Evolutionary conservation across 2,329 filamentous ascomycete genomes (phyloP), one percentile per base, ranked within the genome.

Genomic region (Ophiocordyceps camponoti-floridani): DNA sequence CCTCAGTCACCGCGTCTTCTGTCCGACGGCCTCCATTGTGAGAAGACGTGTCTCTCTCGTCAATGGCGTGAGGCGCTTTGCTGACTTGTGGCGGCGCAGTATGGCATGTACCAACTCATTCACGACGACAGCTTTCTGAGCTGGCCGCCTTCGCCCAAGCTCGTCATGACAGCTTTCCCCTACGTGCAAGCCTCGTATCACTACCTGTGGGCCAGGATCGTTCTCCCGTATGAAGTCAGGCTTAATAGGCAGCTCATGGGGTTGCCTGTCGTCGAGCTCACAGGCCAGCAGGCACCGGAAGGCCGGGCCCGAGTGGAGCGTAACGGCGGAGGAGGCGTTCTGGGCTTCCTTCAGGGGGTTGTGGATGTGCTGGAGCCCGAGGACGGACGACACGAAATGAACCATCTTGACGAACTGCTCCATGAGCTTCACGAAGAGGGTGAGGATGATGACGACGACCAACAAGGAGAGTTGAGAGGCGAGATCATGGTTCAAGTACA

Each of bases 101-200:
- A 69, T 46, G 67, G 65, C 43, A 61, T 66, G 11, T 62, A 64
- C 31, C 63, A 70, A 26, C 53, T 68, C 33, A 60, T 67, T 44
- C 61, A 66, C 40, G 61, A 70, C 38, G 59, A 65, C 28, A 54
- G 65, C n/a, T 60, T 68, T 42, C 58, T 69, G 18, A 53, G 56
- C 13, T 77, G 73, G 73, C 73, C 73, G 1, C 72, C 72, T 0
- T 69, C 71, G 0, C 67, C 71, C 1, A 62, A 66, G 37, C 67
- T 72, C 47, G 68, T 65, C n/a, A 56, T 75, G 44, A 60, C 66
- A 1, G 48, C 69, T 3, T 66, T 74, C 48, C 73, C 73, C 0
- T 66, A 65, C 40, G 54, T 67, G 4, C 61, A 62, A 31, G 59
- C 59, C 40, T 49, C 66, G 9, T 73, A 77, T 53, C 61, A 62